Conservation (phyloP, 148 eudicot genomes). For the Rhododendron ovatum region DNA sequence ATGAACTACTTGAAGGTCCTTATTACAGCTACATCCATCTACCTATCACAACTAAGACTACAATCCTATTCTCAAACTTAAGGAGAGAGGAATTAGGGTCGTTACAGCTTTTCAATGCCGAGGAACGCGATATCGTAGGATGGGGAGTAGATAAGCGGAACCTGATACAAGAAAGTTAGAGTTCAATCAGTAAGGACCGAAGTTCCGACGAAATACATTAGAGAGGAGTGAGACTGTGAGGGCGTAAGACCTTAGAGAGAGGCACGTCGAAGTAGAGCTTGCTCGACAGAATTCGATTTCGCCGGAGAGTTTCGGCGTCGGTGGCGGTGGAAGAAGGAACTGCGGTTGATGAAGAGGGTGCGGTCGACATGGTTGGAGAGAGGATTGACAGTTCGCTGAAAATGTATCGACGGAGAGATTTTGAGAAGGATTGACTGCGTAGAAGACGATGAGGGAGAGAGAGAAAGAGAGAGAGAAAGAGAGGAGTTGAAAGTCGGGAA, state of each 20-base stretch:
- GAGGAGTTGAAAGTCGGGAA: background rate
- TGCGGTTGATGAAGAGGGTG: slow-evolving; percentile 11
- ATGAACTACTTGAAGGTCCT: background rate
- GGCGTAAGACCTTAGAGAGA: slow-evolving; percentile 44
- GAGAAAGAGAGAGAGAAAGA: background rate
- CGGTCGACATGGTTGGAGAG: slow-evolving; percentile 6
- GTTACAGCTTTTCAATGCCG: slow-evolving; percentile 85
- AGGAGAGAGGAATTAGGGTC: background rate
- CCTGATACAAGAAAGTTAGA: slow-evolving; percentile 32
- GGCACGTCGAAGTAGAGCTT: slow-evolving; percentile 80
- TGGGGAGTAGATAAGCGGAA: slow-evolving; percentile 79
- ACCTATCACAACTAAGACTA: background rate
- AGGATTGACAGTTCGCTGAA: background rate
- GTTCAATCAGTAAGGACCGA: background rate
- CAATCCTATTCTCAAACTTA: background rate
- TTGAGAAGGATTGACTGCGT: background rate
- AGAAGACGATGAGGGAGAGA: background rate
- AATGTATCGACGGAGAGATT: background rate
- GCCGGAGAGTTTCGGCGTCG: slow-evolving; percentile 38
- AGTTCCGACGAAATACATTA: background rate
- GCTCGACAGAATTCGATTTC: slow-evolving; percentile 68
- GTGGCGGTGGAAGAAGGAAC: slow-evolving; percentile 19
- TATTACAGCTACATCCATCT: background rate
- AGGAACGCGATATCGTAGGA: slow-evolving; percentile 73
- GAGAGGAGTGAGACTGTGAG: background rate